These are phyloP conservation scores for Cryomyces antarcticus DNA, from an alignment of 495 filamentous ascomycete genomes.

Conservation along the genomic window DNA sequence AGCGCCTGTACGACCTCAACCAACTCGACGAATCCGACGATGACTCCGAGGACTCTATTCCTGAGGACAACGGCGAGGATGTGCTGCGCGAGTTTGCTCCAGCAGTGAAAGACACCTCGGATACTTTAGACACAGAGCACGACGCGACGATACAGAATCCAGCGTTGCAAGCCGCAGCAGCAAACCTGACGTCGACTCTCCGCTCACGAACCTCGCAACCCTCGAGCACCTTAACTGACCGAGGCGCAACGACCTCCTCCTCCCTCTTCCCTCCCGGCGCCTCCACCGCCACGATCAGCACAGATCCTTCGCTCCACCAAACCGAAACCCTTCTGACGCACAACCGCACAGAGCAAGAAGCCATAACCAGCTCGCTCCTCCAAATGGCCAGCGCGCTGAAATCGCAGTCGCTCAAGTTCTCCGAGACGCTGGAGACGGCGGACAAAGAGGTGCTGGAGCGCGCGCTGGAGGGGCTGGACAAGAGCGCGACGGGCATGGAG, in stretches of 20 bases:
- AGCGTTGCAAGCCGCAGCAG: slow-evolving; percentile 7
- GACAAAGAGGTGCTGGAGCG: slow-evolving; percentile 42
- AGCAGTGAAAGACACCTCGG: slow-evolving; percentile 3
- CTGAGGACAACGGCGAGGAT: slow-evolving; percentile 5
- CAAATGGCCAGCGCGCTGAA: slow-evolving; percentile 62
- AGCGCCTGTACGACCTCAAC: slow-evolving; percentile 25
- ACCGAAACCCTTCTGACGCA: slow-evolving; percentile 51
- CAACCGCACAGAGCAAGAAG: slow-evolving; percentile 63
- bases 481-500: slow-evolving; percentile 52
- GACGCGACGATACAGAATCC: slow-evolving; percentile 3
- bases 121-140: slow-evolving; percentile 11
- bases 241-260: slow-evolving; percentile 9
- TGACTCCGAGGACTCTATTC: slow-evolving; percentile 6
- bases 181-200: slow-evolving; percentile 10
- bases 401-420: slow-evolving; percentile 46
- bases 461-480: slow-evolving; percentile 54
- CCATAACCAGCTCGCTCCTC: slow-evolving; percentile 62
- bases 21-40: slow-evolving; percentile 24
- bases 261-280: slow-evolving; percentile 9
- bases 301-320: slow-evolving; percentile 4
- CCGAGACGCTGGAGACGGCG: slow-evolving; percentile 49
- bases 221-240: slow-evolving; percentile 4
- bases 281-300: slow-evolving; percentile 9
- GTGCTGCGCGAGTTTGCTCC: slow-evolving; percentile 14
- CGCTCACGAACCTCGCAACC: slow-evolving; percentile 11